Evolutionary conservation across 345 rosid species (phyloP).

Genomic region (Pugionium dolabratum): DNA sequence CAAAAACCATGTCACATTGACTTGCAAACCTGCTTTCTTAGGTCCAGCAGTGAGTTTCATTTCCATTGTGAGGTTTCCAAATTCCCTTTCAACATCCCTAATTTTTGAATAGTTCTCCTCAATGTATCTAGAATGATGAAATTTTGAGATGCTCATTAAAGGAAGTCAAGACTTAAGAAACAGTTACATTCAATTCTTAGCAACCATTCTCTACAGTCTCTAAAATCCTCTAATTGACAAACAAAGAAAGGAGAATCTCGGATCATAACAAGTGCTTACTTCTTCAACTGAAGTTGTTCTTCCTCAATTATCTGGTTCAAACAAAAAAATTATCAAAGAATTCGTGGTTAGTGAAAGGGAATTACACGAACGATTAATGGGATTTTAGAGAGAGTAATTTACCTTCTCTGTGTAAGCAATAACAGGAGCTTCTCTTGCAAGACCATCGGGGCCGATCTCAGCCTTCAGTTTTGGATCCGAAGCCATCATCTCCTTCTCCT

Average conservation of each 20-base stretch:
- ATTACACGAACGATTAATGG: background rate
- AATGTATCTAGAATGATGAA: slow-evolving; percentile 57
- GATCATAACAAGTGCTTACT: slow-evolving; percentile 45
- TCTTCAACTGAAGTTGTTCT: slow-evolving; percentile 82
- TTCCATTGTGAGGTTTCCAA: slow-evolving; percentile 71
- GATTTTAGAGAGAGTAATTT: background rate
- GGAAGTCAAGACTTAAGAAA: background rate
- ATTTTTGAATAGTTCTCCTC: slow-evolving; percentile 81
- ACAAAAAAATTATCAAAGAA: background rate
- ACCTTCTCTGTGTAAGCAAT: slow-evolving; percentile 94
- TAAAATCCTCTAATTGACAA: background rate
- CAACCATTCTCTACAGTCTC: slow-evolving; percentile 6
- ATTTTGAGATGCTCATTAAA: background rate
- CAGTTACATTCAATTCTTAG: slow-evolving; percentile 12
- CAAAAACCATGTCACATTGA: background rate
- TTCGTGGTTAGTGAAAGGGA: slow-evolving; percentile 16
- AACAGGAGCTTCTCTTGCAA: slow-evolving; percentile 77
- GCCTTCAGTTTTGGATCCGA: slow-evolving; percentile 62
- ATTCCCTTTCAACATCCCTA: slow-evolving; percentile 83
- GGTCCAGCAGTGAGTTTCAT: slow-evolving; percentile 98
- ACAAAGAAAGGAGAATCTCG: background rate
- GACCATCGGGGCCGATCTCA: slow-evolving; percentile 91
- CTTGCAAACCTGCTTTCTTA: slow-evolving; percentile 72
- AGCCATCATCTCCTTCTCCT: slow-evolving; percentile 38
- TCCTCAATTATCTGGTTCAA: slow-evolving; percentile 67